Percentiles rank a stretch among this genome's conserved stretches.
These are phyloP conservation scores for Cadophora gregata DNA, from an alignment of 2,329 filamentous ascomycete species.

Conservation along the genomic window DNA sequence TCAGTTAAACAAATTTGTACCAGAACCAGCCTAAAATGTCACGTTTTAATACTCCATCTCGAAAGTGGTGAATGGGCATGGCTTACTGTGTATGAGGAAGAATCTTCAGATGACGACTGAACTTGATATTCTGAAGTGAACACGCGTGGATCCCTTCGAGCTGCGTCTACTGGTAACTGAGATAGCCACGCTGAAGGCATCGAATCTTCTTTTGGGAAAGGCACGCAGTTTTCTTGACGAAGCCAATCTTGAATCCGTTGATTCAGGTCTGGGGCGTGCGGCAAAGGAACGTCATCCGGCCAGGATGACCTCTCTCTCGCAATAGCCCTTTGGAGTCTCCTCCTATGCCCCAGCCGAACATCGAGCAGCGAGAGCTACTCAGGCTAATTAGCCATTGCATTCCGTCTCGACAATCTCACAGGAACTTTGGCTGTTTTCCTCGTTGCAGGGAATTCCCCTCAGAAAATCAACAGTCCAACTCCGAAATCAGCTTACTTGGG, in stretches of 20 bases:
- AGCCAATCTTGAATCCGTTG: conserved; percentile 1
- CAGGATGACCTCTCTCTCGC: neutral
- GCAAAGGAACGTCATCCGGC: neutral
- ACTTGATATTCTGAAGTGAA: neutral
- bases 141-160: neutral
- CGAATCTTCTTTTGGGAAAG: neutral
- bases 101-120: neutral
- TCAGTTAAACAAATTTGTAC: neutral
- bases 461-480: neutral
- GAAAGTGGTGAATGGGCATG: neutral
- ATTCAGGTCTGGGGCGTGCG: neutral
- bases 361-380: conserved; percentile 8
- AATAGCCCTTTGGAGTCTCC: conserved; percentile 5
- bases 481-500: neutral
- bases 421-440: too few relatives aligned
- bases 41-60: neutral
- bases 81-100: neutral
- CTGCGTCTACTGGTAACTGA: neutral
- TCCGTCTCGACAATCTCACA: neutral
- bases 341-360: neutral
- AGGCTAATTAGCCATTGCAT: neutral
- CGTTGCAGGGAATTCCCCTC: neutral
- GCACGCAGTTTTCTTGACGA: neutral
- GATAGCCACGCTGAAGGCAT: neutral
- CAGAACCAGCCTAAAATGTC: neutral